Conservation (phyloP, 2,329 filamentous ascomycete genomes). For the Hawksworthiomyces lignivorus region DNA sequence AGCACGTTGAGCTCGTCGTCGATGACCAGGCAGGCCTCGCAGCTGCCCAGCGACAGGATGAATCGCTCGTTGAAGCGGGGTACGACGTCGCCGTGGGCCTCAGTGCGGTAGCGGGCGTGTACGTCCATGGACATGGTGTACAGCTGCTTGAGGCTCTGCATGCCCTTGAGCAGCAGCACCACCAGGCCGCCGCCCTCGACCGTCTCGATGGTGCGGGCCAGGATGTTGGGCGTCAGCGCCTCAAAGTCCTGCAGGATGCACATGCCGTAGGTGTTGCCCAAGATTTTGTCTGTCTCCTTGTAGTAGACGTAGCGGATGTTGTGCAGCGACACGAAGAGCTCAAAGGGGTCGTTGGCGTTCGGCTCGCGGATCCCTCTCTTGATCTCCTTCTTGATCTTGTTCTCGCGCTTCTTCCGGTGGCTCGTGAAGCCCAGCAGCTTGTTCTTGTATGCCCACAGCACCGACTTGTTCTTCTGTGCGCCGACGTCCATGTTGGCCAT, state of each 20-base stretch:
- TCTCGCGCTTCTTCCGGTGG: conserved; percentile 95
- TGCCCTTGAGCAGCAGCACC: conserved; percentile 83
- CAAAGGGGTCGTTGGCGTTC: conserved; percentile 91
- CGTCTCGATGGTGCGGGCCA: conserved; percentile 92
- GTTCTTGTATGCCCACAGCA: conserved; percentile 96
- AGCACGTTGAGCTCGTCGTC: conserved; percentile 97
- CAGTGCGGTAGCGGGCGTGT: conserved; percentile 90
- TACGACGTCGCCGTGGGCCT: conserved; percentile 90
- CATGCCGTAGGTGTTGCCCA: conserved; percentile 77
- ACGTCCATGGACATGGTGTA: conserved; percentile 98
- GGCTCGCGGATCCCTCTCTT: conserved; percentile 88
- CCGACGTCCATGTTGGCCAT: conserved; percentile 67
- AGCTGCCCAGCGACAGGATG: conserved; percentile 89
- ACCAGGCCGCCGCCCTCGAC: conserved; percentile 94
- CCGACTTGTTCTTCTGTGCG: conserved; percentile 90
- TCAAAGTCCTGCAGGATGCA: conserved; percentile 98
- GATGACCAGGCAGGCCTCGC: conserved; percentile 87
- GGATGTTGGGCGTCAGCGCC: conserved; percentile 90
- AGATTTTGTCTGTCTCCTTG: conserved; percentile 98
- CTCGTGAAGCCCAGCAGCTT: conserved; percentile 91
- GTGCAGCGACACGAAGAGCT: conserved; percentile 91
- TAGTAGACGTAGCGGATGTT: conserved; percentile 99
- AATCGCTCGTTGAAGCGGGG: conserved; percentile 98
- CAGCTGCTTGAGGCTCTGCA: conserved; percentile 94
- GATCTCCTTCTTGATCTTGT: conserved; percentile 97